Percentiles rank a stretch among this genome's conserved stretches.
phyloP scores from a whole-genome alignment of 306 rosid genomes.

The Alnus glutinosa region DNA sequence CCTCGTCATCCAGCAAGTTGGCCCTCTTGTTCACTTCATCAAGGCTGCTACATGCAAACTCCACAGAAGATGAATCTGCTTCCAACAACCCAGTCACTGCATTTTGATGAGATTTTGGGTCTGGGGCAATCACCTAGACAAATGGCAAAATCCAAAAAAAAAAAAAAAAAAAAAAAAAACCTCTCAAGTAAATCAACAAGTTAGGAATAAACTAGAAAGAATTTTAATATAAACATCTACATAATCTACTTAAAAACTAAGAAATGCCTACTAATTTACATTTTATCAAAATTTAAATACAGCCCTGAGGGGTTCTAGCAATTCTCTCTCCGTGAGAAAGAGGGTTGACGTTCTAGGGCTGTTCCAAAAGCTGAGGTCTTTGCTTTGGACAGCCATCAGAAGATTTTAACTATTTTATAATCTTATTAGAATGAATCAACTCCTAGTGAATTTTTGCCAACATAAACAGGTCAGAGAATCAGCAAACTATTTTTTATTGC shows the following conservation, averaged over 20 bases:
- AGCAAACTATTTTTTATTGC: not conserved
- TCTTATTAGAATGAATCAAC: not conserved
- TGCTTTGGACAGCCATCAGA: not conserved
- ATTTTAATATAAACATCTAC: not conserved
- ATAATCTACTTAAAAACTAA: not conserved
- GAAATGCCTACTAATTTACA: not conserved
- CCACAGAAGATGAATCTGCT: slow-evolving; percentile 40
- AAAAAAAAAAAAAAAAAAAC: not conserved
- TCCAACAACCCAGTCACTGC: slow-evolving; percentile 21
- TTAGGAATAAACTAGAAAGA: not conserved
- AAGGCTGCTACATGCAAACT: slow-evolving; percentile 26
- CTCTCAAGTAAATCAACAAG: not conserved
- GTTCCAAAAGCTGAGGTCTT: not conserved
- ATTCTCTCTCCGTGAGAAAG: not conserved
- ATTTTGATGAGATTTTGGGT: slow-evolving; percentile 22
- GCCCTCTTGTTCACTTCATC: slow-evolving; percentile 29
- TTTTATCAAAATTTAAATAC: not conserved
- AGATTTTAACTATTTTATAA: not conserved
- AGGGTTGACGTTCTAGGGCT: not conserved
- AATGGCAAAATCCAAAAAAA: slow-evolving; percentile 24
- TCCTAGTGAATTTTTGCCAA: not conserved
- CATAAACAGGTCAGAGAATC: not conserved
- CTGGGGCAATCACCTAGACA: slow-evolving; percentile 35
- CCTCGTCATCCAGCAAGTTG: slow-evolving; percentile 28
- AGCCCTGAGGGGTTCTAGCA: not conserved